phyloP scores from a whole-genome alignment of 2,329 filamentous ascomycete genomes.

The Nothophoma quercina region DNA sequence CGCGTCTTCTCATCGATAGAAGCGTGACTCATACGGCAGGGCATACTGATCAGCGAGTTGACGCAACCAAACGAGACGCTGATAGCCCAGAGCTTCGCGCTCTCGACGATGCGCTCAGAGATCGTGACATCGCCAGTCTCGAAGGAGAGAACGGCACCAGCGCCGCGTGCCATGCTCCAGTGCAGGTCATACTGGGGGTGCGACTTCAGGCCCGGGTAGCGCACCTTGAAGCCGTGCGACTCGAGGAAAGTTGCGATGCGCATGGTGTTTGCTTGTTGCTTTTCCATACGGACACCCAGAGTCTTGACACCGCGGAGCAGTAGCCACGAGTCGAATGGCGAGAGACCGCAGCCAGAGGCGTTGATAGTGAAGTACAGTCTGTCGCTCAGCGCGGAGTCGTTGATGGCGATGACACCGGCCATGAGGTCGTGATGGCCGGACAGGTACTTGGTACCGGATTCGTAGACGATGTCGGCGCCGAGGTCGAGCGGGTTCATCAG shows the following conservation, averaged over 20 bases:
- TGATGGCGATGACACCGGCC: conserved; percentile 95
- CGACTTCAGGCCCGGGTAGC: conserved; percentile 91
- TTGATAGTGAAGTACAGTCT: conserved; percentile 98
- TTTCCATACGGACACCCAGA: conserved; percentile 96
- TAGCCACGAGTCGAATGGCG: conserved; percentile 95
- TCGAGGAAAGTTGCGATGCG: conserved; percentile 93
- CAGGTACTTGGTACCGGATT: conserved; percentile 96
- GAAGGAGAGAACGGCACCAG: conserved; percentile 93
- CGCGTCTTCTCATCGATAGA: conserved; percentile 96
- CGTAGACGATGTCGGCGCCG: conserved; percentile 95
- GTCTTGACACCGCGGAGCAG: conserved; percentile 97
- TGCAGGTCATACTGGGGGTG: conserved; percentile 97
- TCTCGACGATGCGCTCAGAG: conserved; percentile 93
- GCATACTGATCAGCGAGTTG: conserved; percentile 98
- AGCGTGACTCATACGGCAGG: conserved; percentile 98
- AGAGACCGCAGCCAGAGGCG: conserved; percentile 89
- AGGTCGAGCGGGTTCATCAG: conserved; percentile 92
- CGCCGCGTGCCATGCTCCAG: conserved; percentile 92
- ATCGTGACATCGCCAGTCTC: conserved; percentile 87
- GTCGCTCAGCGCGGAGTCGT: conserved; percentile 81
- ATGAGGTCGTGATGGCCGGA: conserved; percentile 99
- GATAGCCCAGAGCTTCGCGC: conserved; percentile 89
- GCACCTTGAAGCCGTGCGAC: conserved; percentile 87
- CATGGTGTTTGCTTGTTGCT: conserved; percentile 93
- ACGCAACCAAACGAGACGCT: conserved; percentile 98